Base-by-base conservation (phyloP, 495 filamentous ascomycete species). In the Neurospora sp. region DNA sequence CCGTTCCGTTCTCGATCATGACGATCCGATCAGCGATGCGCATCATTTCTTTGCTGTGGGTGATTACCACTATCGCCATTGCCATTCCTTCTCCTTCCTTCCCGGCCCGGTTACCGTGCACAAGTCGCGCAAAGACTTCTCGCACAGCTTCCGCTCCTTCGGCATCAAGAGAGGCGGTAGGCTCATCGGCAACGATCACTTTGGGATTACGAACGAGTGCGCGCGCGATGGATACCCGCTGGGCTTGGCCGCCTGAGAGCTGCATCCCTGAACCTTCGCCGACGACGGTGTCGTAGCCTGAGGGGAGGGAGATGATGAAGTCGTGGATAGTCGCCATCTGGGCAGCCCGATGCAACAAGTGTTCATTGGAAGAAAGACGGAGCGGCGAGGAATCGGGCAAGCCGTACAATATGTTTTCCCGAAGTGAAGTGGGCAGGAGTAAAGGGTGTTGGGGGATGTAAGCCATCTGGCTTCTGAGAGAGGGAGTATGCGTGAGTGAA, bases 41-140 rank as follows among this genome's bases (percentile, higher is more conserved):
- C 89, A 97, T 96, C 93, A 97, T 96, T 78, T 93, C 91, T 73
- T 83, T 84, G 37, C 84, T 84, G 82, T 97, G 94, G 75, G 93
- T 96, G 38, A 97, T 88, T 27, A 93, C 88, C 69, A 97, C 80
- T 6, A 91, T 86, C 7, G 87, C 86, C 78, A 89, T 84, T n/a
- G n/a, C 71, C 68, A 18, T 66, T 6, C 40, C 42, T 71, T 46
- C 31, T 0, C 31, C 31, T 35, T 35, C 40, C 42, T 71, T 46
- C 10, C n/a, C n/a, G n/a, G n/a, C n/a, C n/a, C 40, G 11, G 10
- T 40, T 40, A 0, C 39, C 14, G 14, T 72, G 46, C 44, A 91
- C 83, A 31, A 94, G 76, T 10, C 78, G 75, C 38, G 79, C 74
- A 27, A 98, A 85, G 5, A 91, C 90, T 31, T 85, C 79, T n/a